These are phyloP conservation scores for Gryganskiella cystojenkinii DNA, from an alignment of 192 early-diverging fungal species.

Conservation along the genomic window DNA sequence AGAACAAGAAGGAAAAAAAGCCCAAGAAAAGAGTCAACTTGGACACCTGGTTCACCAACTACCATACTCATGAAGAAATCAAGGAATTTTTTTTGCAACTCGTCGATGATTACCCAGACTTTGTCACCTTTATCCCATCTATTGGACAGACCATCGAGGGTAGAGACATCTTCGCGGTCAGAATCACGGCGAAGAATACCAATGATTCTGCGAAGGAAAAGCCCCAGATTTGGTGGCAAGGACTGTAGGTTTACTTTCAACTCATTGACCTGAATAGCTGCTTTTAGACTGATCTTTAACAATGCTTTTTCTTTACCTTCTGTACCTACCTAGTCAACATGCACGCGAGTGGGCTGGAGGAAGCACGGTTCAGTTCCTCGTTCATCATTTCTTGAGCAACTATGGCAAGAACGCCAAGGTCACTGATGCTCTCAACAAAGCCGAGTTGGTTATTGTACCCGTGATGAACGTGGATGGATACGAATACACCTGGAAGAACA, in stretches of 20 bases:
- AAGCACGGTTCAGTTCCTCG: slow-evolving; percentile 58
- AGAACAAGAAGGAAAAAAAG: slow-evolving; percentile 4
- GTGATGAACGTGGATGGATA: slow-evolving; percentile 71
- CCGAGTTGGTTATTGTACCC: slow-evolving; percentile 66
- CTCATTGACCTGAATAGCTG: too few species aligned
- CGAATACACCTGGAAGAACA: slow-evolving; percentile 57
- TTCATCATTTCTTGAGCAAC: slow-evolving; percentile 50
- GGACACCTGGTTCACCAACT: slow-evolving; percentile 59
- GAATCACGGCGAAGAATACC: slow-evolving; percentile 54
- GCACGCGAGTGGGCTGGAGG: slow-evolving; percentile 70
- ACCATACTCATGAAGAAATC: slow-evolving; percentile 60
- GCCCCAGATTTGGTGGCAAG: slow-evolving; percentile 54
- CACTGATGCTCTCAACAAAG: slow-evolving; percentile 54
- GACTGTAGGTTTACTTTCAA: slow-evolving; percentile 34
- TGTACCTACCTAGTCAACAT: slow-evolving; percentile 45
- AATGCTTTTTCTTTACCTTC: not conserved
- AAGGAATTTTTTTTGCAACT: slow-evolving; percentile 59
- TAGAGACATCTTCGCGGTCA: slow-evolving; percentile 68
- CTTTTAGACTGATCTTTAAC: too few species aligned
- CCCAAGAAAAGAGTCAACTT: slow-evolving; percentile 33
- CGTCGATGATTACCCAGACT: slow-evolving; percentile 54
- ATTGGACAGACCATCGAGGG: slow-evolving; percentile 68
- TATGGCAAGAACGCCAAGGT: slow-evolving; percentile 50
- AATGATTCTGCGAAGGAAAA: slow-evolving; percentile 37
- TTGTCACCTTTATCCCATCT: slow-evolving; percentile 65